These are phyloP conservation scores for Podospora pseudopauciseta DNA, from an alignment of 495 filamentous ascomycete genomes.

Conservation along the genomic window DNA sequence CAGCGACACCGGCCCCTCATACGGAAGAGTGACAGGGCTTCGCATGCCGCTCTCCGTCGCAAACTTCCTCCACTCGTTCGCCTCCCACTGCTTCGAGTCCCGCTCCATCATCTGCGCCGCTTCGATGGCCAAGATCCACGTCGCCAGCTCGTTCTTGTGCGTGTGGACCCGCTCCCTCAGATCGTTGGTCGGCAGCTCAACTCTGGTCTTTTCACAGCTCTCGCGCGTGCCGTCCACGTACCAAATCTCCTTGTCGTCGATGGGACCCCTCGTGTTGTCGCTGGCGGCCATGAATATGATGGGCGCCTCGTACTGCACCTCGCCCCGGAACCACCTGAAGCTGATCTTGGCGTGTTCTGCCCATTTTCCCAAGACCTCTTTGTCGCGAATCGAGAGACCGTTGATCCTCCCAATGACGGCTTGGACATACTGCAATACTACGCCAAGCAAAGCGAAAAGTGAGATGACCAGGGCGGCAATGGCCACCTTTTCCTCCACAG, in stretches of 20 bases:
- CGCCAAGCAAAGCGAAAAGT: constrained; percentile 19
- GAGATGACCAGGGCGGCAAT: constrained; percentile 25
- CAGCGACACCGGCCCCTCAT: constrained; percentile 17
- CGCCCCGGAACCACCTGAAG: constrained; percentile 36
- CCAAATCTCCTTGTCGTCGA: constrained; percentile 26
- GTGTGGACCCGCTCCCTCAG: constrained; percentile 28
- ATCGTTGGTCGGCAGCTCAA: constrained; percentile 13
- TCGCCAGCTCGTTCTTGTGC: constrained; percentile 41
- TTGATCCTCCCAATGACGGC: constrained; percentile 15
- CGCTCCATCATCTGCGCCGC: constrained; percentile 37
- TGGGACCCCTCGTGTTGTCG: constrained; percentile 35
- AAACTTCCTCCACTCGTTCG: constrained; percentile 17
- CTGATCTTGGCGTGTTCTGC: constrained; percentile 31
- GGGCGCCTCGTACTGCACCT: constrained; percentile 43
- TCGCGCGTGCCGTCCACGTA: constrained; percentile 34
- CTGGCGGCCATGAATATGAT: constrained; percentile 39
- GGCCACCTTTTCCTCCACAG: constrained; percentile 15
- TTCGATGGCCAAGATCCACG: constrained; percentile 34
- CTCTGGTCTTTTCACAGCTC: constrained; percentile 35
- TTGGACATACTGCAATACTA: constrained; percentile 19
- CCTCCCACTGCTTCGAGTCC: constrained; percentile 36
- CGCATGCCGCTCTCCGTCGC: constrained; percentile 2
- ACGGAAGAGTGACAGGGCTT: constrained; percentile 13
- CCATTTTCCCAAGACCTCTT: constrained; percentile 38
- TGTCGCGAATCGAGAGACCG: constrained; percentile 23